These are phyloP conservation scores for Cyanophora paradoxa DNA, from an alignment of 78 protist genomes.

Conservation along the genomic window DNA sequence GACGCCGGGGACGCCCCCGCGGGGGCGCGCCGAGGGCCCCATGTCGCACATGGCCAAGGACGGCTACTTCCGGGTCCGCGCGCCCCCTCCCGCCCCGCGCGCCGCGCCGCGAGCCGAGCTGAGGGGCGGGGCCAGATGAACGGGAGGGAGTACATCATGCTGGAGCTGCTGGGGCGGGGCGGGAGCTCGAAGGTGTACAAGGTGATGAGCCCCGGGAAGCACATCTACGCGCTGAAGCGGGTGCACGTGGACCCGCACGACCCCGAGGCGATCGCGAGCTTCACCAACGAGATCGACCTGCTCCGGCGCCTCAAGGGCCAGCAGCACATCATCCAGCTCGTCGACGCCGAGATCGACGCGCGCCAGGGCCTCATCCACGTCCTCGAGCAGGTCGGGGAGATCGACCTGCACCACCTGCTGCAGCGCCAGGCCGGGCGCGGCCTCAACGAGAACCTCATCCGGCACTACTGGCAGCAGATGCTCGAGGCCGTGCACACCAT, in stretches of 20 bases:
- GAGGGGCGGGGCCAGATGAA: too few species aligned
- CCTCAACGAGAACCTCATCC: slow-evolving; percentile 43
- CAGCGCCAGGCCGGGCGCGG: neutral
- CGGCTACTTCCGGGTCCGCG: too few species aligned
- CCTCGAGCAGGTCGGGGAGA: slow-evolving; percentile 81
- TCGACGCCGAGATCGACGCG: slow-evolving; percentile 54
- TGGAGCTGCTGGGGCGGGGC: too few species aligned
- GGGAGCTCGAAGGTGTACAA: too few species aligned
- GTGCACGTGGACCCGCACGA: too few species aligned
- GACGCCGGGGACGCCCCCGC: too few species aligned
- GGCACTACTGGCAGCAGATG: slow-evolving; percentile 77
- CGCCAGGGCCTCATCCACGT: slow-evolving; percentile 22
- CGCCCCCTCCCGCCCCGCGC: too few species aligned
- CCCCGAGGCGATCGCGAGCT: too few species aligned
- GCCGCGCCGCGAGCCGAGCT: too few species aligned
- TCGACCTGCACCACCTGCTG: slow-evolving; percentile 50
- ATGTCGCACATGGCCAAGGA: too few species aligned
- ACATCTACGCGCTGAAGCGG: slow-evolving; percentile 24
- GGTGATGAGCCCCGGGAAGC: neutral
- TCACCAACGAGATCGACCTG: slow-evolving; percentile 70
- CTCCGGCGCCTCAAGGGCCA: slow-evolving; percentile 43
- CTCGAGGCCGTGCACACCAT: slow-evolving; percentile 61
- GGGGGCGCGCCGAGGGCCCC: too few species aligned
- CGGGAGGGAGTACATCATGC: too few species aligned
- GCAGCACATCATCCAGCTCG: slow-evolving; percentile 51